Base-by-base conservation (phyloP, 2,329 filamentous ascomycete genomes). In the Leptographium galeiforme region DNA sequence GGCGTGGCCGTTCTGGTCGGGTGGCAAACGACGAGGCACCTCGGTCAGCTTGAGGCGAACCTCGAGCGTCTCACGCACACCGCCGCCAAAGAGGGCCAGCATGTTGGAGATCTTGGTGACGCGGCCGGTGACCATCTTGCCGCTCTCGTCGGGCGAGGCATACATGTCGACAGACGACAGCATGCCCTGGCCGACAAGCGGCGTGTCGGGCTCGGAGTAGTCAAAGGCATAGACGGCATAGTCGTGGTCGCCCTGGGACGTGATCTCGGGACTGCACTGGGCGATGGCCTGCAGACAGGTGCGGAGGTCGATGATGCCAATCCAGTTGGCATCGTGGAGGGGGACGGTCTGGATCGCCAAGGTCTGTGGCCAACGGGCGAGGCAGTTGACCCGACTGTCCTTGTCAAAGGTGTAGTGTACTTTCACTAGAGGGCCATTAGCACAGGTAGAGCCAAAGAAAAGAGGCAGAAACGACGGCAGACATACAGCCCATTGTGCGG, bases 151-250 rank as follows among this genome's bases (percentile, higher is more conserved):
- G 50, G 74, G 74, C 32, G 74, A 71, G 18, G 72, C 72, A 52
- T 4, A 7, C 75, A 53, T 76, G 63, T 64, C 80, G 47, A 97
- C 74, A 25, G 84, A 85, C 40, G 93, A 97, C 19, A 98, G 75
- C 82, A 97, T 88, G 52, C 94, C 93, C 68, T 98, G 91, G 25
- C 93, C 93, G 30, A 96, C 91, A 53, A 97, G 76, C 52, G 94
- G 93, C 18, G 84, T 88, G 64, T 96, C 90, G 58, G 87, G 87
- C 69, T 98, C 93, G 13, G 93, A 96, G 67, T 91, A 97, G 68
- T 98, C 93, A 71, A 89, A 88, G 34, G 91, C 89, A 69, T 98
- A 98, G 54, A 98, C 83, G n/a, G 89, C 93, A 70, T 93, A 98
- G 70, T 98, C 90, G 67, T 79, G 71, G 71, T 70, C 85, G 76